A percentile compares a stretch with the other conserved stretches of the same genome.
Evolutionary conservation across 176 grass and related monocot species (phyloP).

Genomic region (Luzula sylvatica): DNA sequence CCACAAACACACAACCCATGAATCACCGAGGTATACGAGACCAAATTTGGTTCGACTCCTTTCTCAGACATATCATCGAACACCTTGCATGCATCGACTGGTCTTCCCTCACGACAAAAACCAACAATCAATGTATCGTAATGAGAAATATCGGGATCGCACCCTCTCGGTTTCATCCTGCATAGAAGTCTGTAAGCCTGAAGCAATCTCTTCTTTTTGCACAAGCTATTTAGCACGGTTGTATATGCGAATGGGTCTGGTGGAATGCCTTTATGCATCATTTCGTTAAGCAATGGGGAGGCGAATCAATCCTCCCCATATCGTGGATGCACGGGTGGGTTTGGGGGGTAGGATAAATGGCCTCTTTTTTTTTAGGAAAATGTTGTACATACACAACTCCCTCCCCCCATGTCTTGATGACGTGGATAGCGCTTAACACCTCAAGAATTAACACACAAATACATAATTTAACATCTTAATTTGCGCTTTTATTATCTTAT

Average conservation of each 20-base stretch:
- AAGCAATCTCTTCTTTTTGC: slow-evolving; percentile 57
- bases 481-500: too few species aligned
- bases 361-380: too few species aligned
- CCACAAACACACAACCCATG: slow-evolving; percentile 51
- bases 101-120: slow-evolving; percentile 51
- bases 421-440: too few species aligned
- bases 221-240: slow-evolving; percentile 57
- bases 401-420: too few species aligned
- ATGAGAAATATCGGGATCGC: slow-evolving; percentile 58
- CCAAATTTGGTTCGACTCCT: slow-evolving; percentile 40
- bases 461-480: too few species aligned
- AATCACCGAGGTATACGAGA: slow-evolving; percentile 44
- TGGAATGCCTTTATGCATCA: slow-evolving; percentile 61
- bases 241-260: slow-evolving; percentile 48
- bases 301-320: too few species aligned
- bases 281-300: slow-evolving; percentile 52
- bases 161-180: slow-evolving; percentile 53
- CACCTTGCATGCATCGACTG: slow-evolving; percentile 76
- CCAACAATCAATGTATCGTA: slow-evolving; percentile 67
- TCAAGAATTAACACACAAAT: too few species aligned
- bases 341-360: too few species aligned
- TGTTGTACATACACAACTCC: too few species aligned
- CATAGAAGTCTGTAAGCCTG: slow-evolving; percentile 74
- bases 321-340: too few species aligned
- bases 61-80: slow-evolving; percentile 57